Evolutionary conservation across 148 eudicot species (phyloP).

Genomic region (Pouteria glomerata): DNA sequence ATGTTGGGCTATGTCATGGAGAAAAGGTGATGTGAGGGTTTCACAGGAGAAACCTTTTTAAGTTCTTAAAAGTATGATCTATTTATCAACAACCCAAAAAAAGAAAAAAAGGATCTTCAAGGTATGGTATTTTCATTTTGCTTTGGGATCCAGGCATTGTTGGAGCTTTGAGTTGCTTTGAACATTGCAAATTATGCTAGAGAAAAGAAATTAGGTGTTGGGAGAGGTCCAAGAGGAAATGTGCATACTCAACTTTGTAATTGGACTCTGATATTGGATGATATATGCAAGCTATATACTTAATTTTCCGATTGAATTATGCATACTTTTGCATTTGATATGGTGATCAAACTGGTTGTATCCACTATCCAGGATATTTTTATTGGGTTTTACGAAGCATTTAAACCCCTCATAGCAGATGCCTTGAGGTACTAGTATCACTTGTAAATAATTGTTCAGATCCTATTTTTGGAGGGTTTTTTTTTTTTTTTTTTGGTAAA

Average conservation of each 20-base stretch:
- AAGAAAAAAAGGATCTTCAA: no score
- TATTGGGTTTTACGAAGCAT: neutral
- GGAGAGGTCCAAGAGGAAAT: no score
- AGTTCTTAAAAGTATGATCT: no score
- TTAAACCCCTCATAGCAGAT: neutral
- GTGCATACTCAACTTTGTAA: no score
- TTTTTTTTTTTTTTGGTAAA: neutral
- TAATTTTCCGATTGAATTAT: neutral
- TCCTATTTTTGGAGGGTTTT: no score
- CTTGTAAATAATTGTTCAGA: neutral
- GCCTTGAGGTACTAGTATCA: neutral
- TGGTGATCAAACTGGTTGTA: neutral
- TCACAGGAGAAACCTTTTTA: no score
- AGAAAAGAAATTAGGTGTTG: no score
- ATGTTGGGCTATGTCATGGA: no score
- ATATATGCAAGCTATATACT: neutral
- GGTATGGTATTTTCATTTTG: no score
- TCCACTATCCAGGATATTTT: neutral
- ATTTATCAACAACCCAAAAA: no score
- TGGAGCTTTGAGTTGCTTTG: neutral
- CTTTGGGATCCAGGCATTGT: no score
- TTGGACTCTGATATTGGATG: neutral
- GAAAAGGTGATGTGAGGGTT: no score
- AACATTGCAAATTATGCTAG: neutral
- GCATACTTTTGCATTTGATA: neutral